Evolutionary conservation across 78 protist species (phyloP).

Genomic region (Tieghemostelium lacteum): DNA sequence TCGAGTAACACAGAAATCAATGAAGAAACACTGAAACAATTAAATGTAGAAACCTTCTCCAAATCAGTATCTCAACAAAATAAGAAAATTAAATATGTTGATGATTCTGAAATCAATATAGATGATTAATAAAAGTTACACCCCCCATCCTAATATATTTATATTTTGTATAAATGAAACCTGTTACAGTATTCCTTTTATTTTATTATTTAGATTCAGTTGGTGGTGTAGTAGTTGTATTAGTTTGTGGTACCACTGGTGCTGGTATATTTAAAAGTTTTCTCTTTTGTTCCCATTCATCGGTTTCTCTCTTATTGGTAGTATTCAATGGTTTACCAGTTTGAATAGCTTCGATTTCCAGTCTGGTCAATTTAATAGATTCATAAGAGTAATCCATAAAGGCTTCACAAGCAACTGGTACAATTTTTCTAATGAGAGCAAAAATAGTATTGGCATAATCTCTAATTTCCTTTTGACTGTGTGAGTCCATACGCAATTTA

Average conservation of each 20-base stretch:
- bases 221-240: too few relatives aligned
- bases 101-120: conserved; percentile 30
- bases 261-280: conserved; percentile 8
- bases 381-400: conserved; percentile 67
- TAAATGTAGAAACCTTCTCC: conserved; percentile 12
- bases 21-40: neutral
- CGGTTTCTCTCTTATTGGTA: conserved; percentile 54
- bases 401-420: conserved; percentile 77
- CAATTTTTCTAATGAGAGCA: conserved; percentile 58
- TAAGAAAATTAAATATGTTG: neutral
- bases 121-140: too few relatives aligned
- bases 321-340: conserved; percentile 65
- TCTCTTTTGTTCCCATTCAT: conserved; percentile 45
- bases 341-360: conserved; percentile 75
- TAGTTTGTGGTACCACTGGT: too few relatives aligned
- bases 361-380: conserved; percentile 33
- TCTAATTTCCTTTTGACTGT: conserved; percentile 69
- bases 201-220: neutral
- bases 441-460: conserved; percentile 73
- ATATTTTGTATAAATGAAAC: too few relatives aligned
- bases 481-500: conserved; percentile 62
- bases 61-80: neutral
- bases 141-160: too few relatives aligned
- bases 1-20: neutral
- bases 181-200: neutral